Conservation (phyloP, 257 asterid species). For the Thymus quinquecostatus region DNA sequence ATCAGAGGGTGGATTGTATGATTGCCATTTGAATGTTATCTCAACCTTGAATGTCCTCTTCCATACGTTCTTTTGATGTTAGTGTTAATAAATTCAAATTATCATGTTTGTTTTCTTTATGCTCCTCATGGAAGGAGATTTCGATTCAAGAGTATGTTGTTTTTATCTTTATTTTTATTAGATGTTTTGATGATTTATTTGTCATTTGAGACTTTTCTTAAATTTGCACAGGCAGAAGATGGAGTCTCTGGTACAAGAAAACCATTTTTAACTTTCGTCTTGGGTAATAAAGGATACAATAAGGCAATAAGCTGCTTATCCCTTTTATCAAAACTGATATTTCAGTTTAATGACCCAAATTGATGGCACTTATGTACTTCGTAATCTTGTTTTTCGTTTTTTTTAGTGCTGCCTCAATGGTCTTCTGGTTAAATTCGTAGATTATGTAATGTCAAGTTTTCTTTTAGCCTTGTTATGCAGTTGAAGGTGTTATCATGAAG, state of each 20-base stretch:
- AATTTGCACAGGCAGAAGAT: conserved; percentile 58
- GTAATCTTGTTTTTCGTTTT: conserved; percentile 11
- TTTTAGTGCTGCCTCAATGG: conserved; percentile 12
- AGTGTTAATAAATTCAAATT: conserved; percentile 5
- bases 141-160: background rate
- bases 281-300: conserved; percentile 60
- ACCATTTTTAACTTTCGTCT: conserved; percentile 76
- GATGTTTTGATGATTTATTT: conserved; percentile 8
- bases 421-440: conserved; percentile 13
- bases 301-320: conserved; percentile 20
- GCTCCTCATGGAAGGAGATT: conserved; percentile 14
- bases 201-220: conserved; percentile 30
- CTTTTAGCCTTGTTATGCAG: conserved; percentile 26
- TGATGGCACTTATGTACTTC: conserved; percentile 3
- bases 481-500: background rate
- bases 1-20: conserved; percentile 8
- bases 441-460: background rate
- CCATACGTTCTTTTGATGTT: background rate
- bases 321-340: conserved; percentile 21
- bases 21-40: conserved; percentile 17
- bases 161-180: background rate
- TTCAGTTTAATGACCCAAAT: conserved; percentile 24
- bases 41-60: conserved; percentile 24
- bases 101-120: conserved; percentile 1
- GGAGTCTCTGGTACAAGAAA: conserved; percentile 52